Evolutionary conservation across 345 rosid species (phyloP).

Genomic region (Syzygium aqueum): DNA sequence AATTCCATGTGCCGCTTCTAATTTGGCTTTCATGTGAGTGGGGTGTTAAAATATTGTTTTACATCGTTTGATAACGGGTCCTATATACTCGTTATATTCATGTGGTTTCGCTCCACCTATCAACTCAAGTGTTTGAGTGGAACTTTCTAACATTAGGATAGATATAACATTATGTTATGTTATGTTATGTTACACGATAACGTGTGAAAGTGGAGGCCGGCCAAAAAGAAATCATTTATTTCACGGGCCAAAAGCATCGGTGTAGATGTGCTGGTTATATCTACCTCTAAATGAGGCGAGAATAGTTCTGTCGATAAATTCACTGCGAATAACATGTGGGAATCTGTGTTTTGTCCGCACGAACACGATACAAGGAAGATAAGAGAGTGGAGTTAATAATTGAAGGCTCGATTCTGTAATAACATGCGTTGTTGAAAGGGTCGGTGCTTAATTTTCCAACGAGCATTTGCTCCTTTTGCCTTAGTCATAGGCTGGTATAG

Average conservation of each 20-base stretch:
- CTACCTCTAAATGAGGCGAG: background rate
- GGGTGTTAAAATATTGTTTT: background rate
- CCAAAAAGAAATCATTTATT: background rate
- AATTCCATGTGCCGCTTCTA: background rate
- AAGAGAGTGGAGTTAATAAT: background rate
- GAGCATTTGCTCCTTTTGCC: background rate
- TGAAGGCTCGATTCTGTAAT: background rate
- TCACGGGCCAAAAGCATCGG: background rate
- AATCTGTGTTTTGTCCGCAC: background rate
- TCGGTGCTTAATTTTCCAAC: background rate
- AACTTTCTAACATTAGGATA: background rate
- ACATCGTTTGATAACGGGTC: rapidly evolving
- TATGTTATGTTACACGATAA: background rate
- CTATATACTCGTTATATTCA: background rate
- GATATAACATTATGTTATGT: background rate
- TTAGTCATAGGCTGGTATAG: background rate
- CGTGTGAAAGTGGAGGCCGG: background rate
- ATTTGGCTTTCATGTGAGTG: background rate
- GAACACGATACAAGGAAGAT: background rate
- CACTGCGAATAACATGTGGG: background rate
- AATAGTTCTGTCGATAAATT: background rate
- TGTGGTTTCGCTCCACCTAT: rapidly evolving
- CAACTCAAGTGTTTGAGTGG: rapidly evolving
- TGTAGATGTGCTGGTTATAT: background rate
- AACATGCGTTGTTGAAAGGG: background rate